Evolutionary conservation across 179 eudicot species (phyloP).

Genomic region (Camellia oleifera): DNA sequence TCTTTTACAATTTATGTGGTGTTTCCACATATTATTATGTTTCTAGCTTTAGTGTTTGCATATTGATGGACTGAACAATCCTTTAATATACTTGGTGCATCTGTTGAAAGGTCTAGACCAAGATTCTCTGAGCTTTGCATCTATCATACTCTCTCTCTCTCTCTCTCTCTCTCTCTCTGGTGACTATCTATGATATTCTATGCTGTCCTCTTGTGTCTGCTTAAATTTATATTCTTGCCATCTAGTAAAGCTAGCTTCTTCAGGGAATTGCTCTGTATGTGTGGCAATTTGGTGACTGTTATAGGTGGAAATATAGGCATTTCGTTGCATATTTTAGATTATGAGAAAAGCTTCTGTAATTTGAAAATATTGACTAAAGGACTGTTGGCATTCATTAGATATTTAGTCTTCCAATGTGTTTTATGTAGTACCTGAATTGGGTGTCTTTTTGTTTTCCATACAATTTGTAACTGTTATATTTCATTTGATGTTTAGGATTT

Average conservation of each 20-base stretch:
- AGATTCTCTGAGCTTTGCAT: neutral
- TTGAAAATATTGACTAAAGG: neutral
- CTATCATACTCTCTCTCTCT: no score
- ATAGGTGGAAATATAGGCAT: neutral
- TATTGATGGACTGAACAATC: neutral
- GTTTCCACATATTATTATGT: neutral
- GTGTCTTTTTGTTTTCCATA: neutral
- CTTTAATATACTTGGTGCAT: neutral
- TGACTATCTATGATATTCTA: no score
- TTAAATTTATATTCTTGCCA: neutral
- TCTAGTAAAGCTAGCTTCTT: neutral
- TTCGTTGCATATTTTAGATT: neutral
- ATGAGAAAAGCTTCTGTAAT: neutral
- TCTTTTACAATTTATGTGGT: neutral
- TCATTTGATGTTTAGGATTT: neutral
- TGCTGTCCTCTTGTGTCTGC: neutral
- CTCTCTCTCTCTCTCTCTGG: no score
- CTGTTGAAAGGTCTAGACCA: neutral
- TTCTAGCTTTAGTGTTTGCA: neutral
- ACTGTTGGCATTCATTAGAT: neutral
- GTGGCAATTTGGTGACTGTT: neutral
- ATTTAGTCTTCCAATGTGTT: neutral
- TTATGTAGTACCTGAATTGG: neutral
- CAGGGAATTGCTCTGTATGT: neutral
- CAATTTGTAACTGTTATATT: neutral